Conservation (phyloP, 1,284 basidiomycete genomes). For the Erythrobasidium hasegawianum region DNA sequence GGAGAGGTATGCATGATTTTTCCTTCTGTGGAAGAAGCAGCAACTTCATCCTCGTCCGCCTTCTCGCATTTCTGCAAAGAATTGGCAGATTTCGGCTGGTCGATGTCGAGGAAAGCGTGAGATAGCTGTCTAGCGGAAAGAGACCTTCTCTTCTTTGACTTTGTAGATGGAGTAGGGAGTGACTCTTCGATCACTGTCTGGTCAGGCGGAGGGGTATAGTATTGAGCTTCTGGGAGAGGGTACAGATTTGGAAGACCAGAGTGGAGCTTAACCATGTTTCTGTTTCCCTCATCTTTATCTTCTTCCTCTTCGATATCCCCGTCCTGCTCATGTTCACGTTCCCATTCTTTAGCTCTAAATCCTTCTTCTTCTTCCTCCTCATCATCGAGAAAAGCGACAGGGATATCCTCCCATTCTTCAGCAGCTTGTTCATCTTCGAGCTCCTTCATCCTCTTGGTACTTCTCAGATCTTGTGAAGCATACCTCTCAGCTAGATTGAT, state of each 20-base stretch:
- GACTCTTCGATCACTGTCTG: constrained; percentile 24
- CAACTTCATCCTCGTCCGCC: too few species aligned
- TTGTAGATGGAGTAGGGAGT: not conserved
- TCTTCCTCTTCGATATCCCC: not conserved
- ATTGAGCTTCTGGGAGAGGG: constrained; percentile 16
- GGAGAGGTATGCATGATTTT: too few species aligned
- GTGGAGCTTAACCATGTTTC: not conserved
- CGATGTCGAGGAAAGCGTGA: too few species aligned
- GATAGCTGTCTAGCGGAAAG: too few species aligned
- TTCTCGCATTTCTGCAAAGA: too few species aligned
- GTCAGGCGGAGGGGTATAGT: not conserved
- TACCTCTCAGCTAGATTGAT: not conserved
- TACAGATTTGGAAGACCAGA: constrained; percentile 4
- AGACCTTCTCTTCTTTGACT: too few species aligned
- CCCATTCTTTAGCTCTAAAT: too few species aligned
- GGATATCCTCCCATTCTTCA: constrained; percentile 5
- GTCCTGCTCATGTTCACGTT: too few species aligned
- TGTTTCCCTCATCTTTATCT: not conserved
- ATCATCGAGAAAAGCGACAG: not conserved
- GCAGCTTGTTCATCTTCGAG: not conserved
- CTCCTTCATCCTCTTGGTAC: not conserved
- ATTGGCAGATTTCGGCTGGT: too few species aligned
- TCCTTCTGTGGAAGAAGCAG: too few species aligned
- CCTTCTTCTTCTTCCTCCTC: too few species aligned
- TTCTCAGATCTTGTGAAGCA: not conserved